phyloP scores from a whole-genome alignment of 352 stramenopile species.

The Globisporangium splendens region DNA sequence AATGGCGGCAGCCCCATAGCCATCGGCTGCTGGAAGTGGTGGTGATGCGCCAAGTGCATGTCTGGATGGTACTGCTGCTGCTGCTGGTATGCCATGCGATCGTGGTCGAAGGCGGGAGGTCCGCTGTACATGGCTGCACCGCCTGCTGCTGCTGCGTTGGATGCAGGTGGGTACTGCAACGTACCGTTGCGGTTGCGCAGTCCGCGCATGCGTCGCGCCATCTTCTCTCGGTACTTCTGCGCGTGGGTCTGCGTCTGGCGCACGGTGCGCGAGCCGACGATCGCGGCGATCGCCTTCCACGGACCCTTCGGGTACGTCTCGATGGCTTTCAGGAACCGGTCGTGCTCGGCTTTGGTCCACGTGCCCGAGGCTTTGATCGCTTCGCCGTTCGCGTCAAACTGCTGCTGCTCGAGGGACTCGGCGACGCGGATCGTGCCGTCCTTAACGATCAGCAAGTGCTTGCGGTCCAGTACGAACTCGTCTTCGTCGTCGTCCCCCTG shows the following conservation, averaged over 20 bases:
- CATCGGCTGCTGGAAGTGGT: constrained; percentile 6
- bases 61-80: constrained; percentile 3
- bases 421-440: constrained; percentile 65
- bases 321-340: constrained; percentile 20
- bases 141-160: neutral
- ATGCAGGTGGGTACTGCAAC: constrained; percentile 9
- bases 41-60: neutral
- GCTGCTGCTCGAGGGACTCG: constrained; percentile 53
- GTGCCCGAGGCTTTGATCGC: constrained; percentile 16
- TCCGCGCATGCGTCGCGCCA: constrained; percentile 19
- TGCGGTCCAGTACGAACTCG: constrained; percentile 55
- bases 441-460: constrained; percentile 73
- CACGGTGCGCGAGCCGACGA: constrained; percentile 20
- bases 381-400: constrained; percentile 52
- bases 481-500: constrained; percentile 18
- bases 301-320: constrained; percentile 22
- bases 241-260: constrained; percentile 19
- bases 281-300: constrained; percentile 21
- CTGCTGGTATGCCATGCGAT: constrained; percentile 7
- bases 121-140: neutral
- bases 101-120: constrained; percentile 1
- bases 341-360: constrained; percentile 22
- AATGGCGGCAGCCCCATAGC: neutral
- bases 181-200: constrained; percentile 16
- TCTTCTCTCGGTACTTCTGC: constrained; percentile 21